Percentiles rank a stretch among this genome's conserved stretches.
Conservation (phyloP, 352 stramenopile genomes). For the Phytophthora macrochlamydospora region DNA sequence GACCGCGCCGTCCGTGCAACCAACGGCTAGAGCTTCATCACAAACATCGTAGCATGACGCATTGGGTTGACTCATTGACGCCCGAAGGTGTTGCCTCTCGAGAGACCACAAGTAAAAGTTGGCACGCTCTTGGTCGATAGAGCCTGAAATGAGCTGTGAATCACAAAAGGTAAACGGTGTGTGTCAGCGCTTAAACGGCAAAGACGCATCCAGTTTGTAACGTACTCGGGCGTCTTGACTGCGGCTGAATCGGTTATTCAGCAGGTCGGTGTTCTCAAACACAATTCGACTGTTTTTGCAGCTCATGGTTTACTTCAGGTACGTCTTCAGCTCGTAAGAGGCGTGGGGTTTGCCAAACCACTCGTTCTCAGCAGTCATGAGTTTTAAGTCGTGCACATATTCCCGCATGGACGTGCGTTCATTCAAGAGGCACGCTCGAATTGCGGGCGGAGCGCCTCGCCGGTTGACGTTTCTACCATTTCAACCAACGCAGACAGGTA, state of each 20-base stretch:
- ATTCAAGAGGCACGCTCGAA: conserved; percentile 81
- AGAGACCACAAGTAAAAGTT: conserved; percentile 89
- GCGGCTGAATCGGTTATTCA: conserved; percentile 69
- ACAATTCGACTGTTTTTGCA: conserved; percentile 47
- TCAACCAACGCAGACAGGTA: conserved; percentile 4
- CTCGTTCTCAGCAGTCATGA: conserved; percentile 74
- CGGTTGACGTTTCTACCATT: conserved; percentile 83
- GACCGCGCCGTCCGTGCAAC: conserved; percentile 75
- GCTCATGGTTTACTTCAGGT: conserved; percentile 60
- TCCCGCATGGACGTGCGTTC: conserved; percentile 87
- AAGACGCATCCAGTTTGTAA: conserved; percentile 1
- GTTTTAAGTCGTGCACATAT: conserved; percentile 84
- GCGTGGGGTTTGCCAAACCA: conserved; percentile 63
- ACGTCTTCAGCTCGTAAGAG: conserved; percentile 54
- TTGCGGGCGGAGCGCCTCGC: conserved; percentile 80
- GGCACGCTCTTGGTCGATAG: conserved; percentile 71
- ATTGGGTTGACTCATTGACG: conserved; percentile 68
- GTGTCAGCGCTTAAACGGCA: background rate
- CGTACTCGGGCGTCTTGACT: conserved; percentile 67
- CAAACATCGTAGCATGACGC: conserved; percentile 82
- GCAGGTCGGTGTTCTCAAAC: conserved; percentile 73
- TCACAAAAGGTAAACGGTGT: conserved; percentile 6
- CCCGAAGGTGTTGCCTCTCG: conserved; percentile 64
- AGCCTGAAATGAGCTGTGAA: conserved; percentile 72
- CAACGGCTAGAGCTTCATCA: conserved; percentile 81